Base-by-base conservation (phyloP, 1,284 basidiomycete species). In the Moniliella sp. region DNA sequence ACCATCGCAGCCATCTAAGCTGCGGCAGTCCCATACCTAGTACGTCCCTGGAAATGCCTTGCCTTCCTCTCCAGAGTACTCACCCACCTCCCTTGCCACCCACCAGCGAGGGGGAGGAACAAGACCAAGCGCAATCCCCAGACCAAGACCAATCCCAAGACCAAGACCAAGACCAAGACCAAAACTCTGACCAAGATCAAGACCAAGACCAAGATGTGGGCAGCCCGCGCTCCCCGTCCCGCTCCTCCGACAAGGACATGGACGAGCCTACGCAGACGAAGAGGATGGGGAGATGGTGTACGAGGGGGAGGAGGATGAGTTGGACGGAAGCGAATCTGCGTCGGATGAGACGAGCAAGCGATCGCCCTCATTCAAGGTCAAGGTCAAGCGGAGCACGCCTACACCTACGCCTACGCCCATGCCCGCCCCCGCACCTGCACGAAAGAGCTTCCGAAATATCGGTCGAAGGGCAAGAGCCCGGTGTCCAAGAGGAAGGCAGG, bases 331-430 rank as follows among this genome's bases (percentile, higher is more conserved):
- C 8, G 30, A 32, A 19, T 15, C 26, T 13, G 28, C 19, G 2
- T n/a, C 15, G 13, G 3, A 18, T 19, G 27, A 47, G 37, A 42
- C 36, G 23, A 26, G 27, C 32, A 40, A 37, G 15, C 25, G 7
- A 27, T 27, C 26, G 26, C 10, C 26, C 26, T 5, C 26, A 27
- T 7, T 5, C 10, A 15, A 10, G 26, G 8, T 7, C 14, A 27
- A 10, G 12, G n/a, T 15, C 33, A 28, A 28, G 13, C 10, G 4
- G 34, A 35, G 3, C 37, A 39, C 18, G 27, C 32, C 2, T 36
- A 38, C 16, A 39, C 45, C 8, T 35, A 45, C 25, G 35, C 17
- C 14, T n/a, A n/a, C n/a, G n/a, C n/a, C n/a, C n/a, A n/a, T n/a
- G n/a, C n/a, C n/a, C n/a, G n/a, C n/a, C n/a, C n/a, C n/a, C n/a